Evolutionary conservation across 2,329 filamentous ascomycete species (phyloP).

Genomic region (Scedosporium dehoogii): DNA sequence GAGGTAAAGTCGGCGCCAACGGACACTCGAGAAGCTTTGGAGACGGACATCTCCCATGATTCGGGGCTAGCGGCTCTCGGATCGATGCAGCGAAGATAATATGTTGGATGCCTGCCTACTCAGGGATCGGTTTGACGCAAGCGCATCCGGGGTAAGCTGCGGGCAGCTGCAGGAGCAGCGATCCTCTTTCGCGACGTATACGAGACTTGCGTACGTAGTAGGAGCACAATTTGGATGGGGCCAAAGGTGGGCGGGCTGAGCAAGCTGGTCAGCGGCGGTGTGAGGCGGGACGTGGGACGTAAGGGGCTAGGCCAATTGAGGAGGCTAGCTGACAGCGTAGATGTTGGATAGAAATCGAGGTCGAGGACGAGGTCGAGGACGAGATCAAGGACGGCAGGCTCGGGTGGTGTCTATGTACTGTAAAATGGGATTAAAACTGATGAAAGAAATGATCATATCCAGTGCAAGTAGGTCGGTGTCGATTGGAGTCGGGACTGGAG

Average conservation of each 20-base stretch:
- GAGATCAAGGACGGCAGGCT: too few species aligned
- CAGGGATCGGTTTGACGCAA: background rate
- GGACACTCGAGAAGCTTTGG: background rate
- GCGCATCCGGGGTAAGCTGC: background rate
- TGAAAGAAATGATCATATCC: background rate
- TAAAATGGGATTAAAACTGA: background rate
- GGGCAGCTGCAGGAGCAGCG: background rate
- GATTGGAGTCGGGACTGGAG: background rate
- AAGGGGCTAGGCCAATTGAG: background rate
- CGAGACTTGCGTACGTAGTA: background rate
- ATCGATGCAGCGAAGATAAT: background rate
- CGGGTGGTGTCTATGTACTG: too few species aligned
- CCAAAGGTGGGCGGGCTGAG: too few species aligned
- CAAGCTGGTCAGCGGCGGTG: too few species aligned
- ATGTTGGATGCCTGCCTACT: background rate
- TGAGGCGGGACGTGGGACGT: background rate
- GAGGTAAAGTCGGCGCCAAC: background rate
- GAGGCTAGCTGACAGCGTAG: background rate
- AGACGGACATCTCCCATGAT: constrained; percentile 1
- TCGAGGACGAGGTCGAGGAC: background rate
- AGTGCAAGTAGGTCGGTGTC: background rate
- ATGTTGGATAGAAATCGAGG: background rate
- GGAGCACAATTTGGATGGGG: too few species aligned
- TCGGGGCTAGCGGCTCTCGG: background rate
- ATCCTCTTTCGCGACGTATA: background rate